phyloP scores from a whole-genome alignment of 1,284 basidiomycete species.

The Sanghuangporus sanghuang region DNA sequence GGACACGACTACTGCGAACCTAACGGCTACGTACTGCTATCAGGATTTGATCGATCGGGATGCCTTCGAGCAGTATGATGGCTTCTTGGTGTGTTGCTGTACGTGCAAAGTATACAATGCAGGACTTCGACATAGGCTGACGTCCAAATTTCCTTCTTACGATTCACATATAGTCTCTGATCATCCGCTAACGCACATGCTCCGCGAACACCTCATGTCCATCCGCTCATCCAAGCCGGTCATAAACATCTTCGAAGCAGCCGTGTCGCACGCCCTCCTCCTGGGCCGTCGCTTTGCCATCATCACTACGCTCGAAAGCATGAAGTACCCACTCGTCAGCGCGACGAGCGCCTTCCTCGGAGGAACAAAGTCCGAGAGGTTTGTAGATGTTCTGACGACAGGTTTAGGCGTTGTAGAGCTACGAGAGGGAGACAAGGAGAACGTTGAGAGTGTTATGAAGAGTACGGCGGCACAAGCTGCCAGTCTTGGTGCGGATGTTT shows the following conservation, averaged over 20 bases:
- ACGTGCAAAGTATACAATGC: not conserved
- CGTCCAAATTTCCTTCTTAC: not conserved
- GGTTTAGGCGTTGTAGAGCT: constrained; percentile 40
- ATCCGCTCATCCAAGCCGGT: constrained; percentile 27
- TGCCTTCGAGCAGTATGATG: constrained; percentile 25
- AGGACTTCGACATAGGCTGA: not conserved
- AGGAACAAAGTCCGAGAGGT: constrained; percentile 16
- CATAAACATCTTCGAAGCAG: constrained; percentile 45
- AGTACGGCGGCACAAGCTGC: constrained; percentile 29
- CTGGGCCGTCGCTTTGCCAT: constrained; percentile 37
- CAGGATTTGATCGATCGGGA: constrained; percentile 22
- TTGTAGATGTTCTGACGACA: constrained; percentile 39
- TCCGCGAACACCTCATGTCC: constrained; percentile 30
- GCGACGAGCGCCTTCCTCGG: constrained; percentile 25
- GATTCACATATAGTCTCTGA: constrained; percentile 27
- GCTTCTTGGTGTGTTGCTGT: constrained; percentile 45
- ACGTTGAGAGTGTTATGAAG: constrained; percentile 33
- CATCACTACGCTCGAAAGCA: constrained; percentile 43
- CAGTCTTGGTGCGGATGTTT: constrained; percentile 29
- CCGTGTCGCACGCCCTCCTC: constrained; percentile 30
- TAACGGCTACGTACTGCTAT: constrained; percentile 34
- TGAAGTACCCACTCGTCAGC: constrained; percentile 37
- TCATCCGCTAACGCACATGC: constrained; percentile 39
- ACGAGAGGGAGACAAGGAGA: constrained; percentile 29
- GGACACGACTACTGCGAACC: constrained; percentile 32